Evolutionary conservation across 371 early-diverging fungal genomes (phyloP).

Genomic region (Mortierella sp.): DNA sequence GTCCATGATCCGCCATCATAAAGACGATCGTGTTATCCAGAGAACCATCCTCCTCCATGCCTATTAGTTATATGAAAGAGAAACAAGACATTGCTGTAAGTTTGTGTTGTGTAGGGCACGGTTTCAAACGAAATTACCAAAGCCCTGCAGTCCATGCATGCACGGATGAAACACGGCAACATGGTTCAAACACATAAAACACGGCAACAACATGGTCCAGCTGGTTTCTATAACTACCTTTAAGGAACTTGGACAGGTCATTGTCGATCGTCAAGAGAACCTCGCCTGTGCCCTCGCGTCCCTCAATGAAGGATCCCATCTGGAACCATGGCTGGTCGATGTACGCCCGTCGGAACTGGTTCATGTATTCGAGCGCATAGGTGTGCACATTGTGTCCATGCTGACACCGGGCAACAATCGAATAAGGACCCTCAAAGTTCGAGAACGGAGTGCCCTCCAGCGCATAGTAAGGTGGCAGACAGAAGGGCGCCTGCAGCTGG

Average conservation of each 20-base stretch:
- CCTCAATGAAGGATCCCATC: conserved; percentile 58
- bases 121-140: too few species aligned
- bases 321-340: conserved; percentile 59
- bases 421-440: conserved; percentile 63
- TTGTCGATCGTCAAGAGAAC: conserved; percentile 59
- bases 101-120: too few species aligned
- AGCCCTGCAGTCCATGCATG: too few species aligned
- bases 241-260: conserved; percentile 55
- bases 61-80: conserved; percentile 1
- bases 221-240: conserved; percentile 26
- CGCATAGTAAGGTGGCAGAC: conserved; percentile 60
- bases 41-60: conserved; percentile 58
- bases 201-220: neutral
- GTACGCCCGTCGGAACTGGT: conserved; percentile 47
- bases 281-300: conserved; percentile 64
- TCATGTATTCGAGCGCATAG: conserved; percentile 61
- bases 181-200: neutral
- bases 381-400: conserved; percentile 61
- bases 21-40: conserved; percentile 62
- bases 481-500: conserved; percentile 62
- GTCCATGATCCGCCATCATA: conserved; percentile 61
- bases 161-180: neutral
- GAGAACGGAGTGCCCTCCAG: conserved; percentile 57
- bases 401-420: conserved; percentile 58
- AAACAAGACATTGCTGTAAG: neutral